Base-by-base conservation (phyloP, 305 asterid species). In the Plantago rigida region DNA sequence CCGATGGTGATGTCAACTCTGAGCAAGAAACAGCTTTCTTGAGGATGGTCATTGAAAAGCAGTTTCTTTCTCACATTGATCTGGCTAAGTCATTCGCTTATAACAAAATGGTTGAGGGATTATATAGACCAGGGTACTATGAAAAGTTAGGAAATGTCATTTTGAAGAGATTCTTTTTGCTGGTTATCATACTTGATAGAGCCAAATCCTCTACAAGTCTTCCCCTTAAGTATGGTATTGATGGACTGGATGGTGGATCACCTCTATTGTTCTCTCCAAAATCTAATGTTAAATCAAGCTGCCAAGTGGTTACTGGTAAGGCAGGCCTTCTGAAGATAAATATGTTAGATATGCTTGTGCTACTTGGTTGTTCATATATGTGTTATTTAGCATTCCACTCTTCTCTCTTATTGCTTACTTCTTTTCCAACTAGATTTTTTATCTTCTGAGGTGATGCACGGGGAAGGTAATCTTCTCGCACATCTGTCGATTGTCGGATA, bases 221-320 rank as follows among this genome's bases (percentile, higher is more conserved):
- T 69, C 97, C 97, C 64, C 85, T 87, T 56, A 82, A 84, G 64
- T 89, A 93, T 72, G 99, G 99, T 47, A 85, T 93, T 65, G 99
- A 89, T 79, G 99, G 97, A 69, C 26, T 82, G 67, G 99, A 93
- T 79, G 99, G 99, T 42, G 99, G 97, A 66, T 89, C 99, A 51
- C 95, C 95, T 71, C 79, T 80, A 54, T 71, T 93, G 67, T 93
- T 93, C 82, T 77, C 92, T 59, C 65, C 62, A 63, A 81, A 70
- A 66, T 74, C 95, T 52, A 70, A 63, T 61, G 76, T 81, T 66
- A 93, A 87, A 79, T 89, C 99, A 74, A 93, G 95, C 82, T 76
- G 89, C 51, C 94, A 93, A 73, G 60, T 93, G 47, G 75, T 93
- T 50, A 62, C 67, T 68, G 96, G 99, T 93, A 87, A 80, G 55